Percentiles rank a stretch among this genome's conserved stretches.
Evolutionary conservation across 2,329 filamentous ascomycete genomes (phyloP).

Genomic region (Clarireedia paspali): DNA sequence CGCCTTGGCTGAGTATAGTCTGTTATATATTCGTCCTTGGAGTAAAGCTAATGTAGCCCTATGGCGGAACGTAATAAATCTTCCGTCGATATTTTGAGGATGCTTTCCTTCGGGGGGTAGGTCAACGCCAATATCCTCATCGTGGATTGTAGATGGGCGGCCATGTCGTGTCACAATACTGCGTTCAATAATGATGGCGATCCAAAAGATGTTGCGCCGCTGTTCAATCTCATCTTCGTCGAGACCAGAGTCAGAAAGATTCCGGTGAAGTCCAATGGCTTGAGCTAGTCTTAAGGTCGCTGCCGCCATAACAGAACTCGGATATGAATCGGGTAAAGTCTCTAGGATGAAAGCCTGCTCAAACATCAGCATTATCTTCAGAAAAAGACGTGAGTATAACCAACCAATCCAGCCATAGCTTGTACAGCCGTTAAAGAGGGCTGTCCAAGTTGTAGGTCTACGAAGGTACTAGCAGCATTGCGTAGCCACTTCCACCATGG

Average conservation of each 20-base stretch:
- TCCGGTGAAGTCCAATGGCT: constrained; percentile 20
- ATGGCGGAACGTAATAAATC: constrained; percentile 15
- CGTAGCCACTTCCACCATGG: background rate
- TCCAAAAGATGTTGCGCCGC: constrained; percentile 23
- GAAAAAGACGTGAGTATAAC: background rate
- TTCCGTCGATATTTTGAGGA: constrained; percentile 9
- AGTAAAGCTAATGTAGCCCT: constrained; percentile 17
- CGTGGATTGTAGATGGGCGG: constrained; percentile 21
- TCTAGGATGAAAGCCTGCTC: constrained; percentile 10
- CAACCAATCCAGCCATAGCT: constrained; percentile 15
- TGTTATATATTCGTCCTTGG: constrained; percentile 18
- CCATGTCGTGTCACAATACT: constrained; percentile 13
- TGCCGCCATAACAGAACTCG: constrained; percentile 15
- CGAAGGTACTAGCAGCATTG: constrained; percentile 19
- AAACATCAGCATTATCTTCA: background rate
- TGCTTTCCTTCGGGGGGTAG: constrained; percentile 14
- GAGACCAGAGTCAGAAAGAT: constrained; percentile 14
- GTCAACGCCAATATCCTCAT: constrained; percentile 23
- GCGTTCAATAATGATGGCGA: constrained; percentile 20
- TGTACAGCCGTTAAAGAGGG: constrained; percentile 21
- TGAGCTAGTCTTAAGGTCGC: constrained; percentile 15
- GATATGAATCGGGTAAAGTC: constrained; percentile 15
- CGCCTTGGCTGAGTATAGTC: constrained; percentile 22
- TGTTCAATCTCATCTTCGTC: constrained; percentile 14
- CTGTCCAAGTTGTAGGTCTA: constrained; percentile 16